These are phyloP conservation scores for Chaetothyriales sp. DNA, from an alignment of 2,329 filamentous ascomycete species.

Conservation along the genomic window DNA sequence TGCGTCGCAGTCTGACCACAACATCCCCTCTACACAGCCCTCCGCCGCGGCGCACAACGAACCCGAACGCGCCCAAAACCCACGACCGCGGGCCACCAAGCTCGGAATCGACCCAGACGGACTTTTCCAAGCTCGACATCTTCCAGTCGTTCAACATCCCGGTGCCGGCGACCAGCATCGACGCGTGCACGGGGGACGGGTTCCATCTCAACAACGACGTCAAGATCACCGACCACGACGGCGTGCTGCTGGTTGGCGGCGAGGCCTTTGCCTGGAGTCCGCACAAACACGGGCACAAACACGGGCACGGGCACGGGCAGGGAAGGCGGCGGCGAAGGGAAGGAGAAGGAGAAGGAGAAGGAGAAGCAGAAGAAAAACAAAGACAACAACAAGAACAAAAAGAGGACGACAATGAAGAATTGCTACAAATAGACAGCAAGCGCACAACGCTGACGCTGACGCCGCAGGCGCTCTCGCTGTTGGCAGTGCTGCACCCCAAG, in stretches of 20 bases:
- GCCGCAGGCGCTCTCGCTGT: constrained; percentile 4
- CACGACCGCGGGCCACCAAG: constrained; percentile 47
- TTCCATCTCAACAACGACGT: constrained; percentile 76
- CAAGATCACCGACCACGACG: constrained; percentile 43
- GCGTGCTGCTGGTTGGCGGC: constrained; percentile 65
- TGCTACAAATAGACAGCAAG: constrained; percentile 4
- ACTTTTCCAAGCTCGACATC: constrained; percentile 65
- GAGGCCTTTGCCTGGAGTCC: constrained; percentile 83
- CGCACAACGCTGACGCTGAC: constrained; percentile 9
- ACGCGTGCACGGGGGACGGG: constrained; percentile 66
- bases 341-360: constrained; percentile 28
- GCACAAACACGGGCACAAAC: no score
- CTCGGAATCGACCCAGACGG: constrained; percentile 48
- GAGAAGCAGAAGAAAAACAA: neutral
- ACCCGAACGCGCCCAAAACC: constrained; percentile 21
- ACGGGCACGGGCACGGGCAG: no score
- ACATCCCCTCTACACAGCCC: constrained; percentile 18
- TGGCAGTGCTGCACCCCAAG: constrained; percentile 16
- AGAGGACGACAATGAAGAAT: neutral
- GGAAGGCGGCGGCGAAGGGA: neutral
- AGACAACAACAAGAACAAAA: neutral
- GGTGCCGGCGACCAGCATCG: constrained; percentile 65
- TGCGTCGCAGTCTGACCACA: neutral
- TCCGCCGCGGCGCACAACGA: constrained; percentile 1
- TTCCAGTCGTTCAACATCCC: constrained; percentile 60